Percentiles rank a stretch among this genome's conserved stretches.
phyloP scores from a whole-genome alignment of 352 stramenopile genomes.

The Globisporangium barbulae region DNA sequence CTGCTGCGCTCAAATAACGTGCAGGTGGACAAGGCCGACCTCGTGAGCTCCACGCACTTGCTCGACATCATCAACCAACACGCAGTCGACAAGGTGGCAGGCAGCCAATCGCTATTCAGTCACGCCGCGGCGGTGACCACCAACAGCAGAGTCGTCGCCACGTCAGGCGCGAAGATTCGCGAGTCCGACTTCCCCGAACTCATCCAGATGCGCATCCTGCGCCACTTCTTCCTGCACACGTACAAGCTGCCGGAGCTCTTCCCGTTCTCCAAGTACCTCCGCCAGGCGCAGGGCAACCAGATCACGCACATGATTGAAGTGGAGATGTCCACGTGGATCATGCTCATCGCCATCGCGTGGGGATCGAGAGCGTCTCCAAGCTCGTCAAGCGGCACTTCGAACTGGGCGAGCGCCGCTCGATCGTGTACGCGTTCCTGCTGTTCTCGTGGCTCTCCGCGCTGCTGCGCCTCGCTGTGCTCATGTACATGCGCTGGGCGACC shows the following conservation, averaged over 20 bases:
- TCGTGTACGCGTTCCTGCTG: conserved; percentile 37
- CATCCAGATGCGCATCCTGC: conserved; percentile 36
- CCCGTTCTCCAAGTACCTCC: conserved; percentile 75
- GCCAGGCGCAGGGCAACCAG: conserved; percentile 68
- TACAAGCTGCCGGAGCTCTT: conserved; percentile 51
- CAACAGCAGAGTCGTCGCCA: not conserved
- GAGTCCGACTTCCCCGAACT: conserved; percentile 18
- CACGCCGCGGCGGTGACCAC: not conserved
- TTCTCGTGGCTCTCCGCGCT: conserved; percentile 34
- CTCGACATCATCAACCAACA: conserved; percentile 19
- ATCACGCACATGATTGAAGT: conserved; percentile 83
- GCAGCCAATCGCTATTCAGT: not conserved
- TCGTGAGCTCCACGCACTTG: conserved; percentile 44
- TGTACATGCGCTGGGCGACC: conserved; percentile 38
- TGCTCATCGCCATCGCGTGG: conserved; percentile 49
- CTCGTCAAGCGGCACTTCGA: conserved; percentile 15
- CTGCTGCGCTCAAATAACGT: conserved; percentile 36
- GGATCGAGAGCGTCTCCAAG: conserved; percentile 22
- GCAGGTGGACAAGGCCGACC: conserved; percentile 32
- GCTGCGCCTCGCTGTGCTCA: conserved; percentile 30
- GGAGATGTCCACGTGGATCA: conserved; percentile 59
- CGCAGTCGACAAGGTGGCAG: not conserved
- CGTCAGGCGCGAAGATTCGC: not conserved
- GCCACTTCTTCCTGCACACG: conserved; percentile 39
- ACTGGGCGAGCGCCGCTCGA: conserved; percentile 24